Evolutionary conservation across 345 rosid species (phyloP).

Genomic region (Citropsis articulata): DNA sequence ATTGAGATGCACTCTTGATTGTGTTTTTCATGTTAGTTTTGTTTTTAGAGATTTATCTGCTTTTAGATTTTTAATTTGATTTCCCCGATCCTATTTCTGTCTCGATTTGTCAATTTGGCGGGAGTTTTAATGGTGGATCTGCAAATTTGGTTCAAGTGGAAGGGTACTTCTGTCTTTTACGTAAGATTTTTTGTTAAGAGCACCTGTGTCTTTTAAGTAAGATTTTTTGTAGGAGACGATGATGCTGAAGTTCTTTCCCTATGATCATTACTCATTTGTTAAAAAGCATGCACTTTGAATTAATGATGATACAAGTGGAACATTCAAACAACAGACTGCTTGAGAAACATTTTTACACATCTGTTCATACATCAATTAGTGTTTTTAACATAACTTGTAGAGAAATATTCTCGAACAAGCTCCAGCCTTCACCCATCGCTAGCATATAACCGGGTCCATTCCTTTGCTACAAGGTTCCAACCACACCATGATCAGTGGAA

Average conservation of each 20-base stretch:
- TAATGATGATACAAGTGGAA: neutral
- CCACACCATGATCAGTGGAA: neutral
- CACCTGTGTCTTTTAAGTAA: neutral
- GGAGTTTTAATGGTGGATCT: neutral
- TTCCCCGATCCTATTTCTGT: neutral
- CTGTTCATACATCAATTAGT: neutral
- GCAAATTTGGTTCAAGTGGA: neutral
- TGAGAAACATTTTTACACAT: neutral
- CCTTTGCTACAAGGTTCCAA: slow-evolving; percentile 62
- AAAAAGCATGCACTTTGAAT: neutral
- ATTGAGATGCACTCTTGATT: neutral
- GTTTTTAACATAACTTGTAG: neutral
- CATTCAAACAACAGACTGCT: neutral
- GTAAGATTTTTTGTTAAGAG: no score
- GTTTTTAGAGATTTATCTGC: neutral
- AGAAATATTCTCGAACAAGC: neutral
- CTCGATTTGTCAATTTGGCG: neutral
- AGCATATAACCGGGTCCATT: slow-evolving; percentile 94
- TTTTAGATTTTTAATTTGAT: neutral
- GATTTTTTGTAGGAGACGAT: neutral
- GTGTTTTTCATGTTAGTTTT: neutral
- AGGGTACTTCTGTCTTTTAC: slow-evolving; percentile 1
- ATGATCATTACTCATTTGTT: neutral
- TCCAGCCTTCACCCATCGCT: slow-evolving; percentile 49
- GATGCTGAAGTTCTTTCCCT: neutral